These are phyloP conservation scores for Euphorbia schlechtendalii DNA, from an alignment of 441 rosid genomes.

Conservation along the genomic window DNA sequence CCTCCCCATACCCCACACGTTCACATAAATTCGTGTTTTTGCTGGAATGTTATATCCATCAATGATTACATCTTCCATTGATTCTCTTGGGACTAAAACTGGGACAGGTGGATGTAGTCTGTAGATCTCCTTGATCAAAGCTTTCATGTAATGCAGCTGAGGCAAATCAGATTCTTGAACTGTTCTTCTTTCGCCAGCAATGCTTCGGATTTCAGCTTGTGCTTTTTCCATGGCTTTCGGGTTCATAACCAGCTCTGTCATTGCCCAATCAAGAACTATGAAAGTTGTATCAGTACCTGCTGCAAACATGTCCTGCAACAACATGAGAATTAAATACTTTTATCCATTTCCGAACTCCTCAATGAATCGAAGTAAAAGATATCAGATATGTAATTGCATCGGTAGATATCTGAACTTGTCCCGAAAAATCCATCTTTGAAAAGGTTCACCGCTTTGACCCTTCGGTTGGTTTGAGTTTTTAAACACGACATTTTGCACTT, in stretches of 20 bases:
- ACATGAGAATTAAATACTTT: too few relatives aligned
- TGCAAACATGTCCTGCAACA: conserved; percentile 60
- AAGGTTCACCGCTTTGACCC: too few relatives aligned
- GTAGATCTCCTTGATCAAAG: conserved; percentile 38
- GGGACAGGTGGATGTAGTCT: conserved; percentile 48
- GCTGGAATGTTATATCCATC: conserved; percentile 38
- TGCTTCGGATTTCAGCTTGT: conserved; percentile 40
- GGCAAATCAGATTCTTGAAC: conserved; percentile 39
- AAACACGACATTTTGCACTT: too few relatives aligned
- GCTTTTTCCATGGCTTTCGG: conserved; percentile 39
- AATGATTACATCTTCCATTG: conserved; percentile 31
- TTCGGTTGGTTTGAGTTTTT: too few relatives aligned
- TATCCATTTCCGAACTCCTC: neutral
- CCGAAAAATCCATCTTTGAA: too few relatives aligned
- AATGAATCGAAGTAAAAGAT: too few relatives aligned
- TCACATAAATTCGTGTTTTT: conserved; percentile 36
- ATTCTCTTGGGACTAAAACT: conserved; percentile 47
- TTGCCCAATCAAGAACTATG: conserved; percentile 58
- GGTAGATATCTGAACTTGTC: too few relatives aligned
- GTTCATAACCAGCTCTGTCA: conserved; percentile 52
- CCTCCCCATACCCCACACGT: conserved; percentile 50
- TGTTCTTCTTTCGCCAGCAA: conserved; percentile 30
- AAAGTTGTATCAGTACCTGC: conserved; percentile 64
- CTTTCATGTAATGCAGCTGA: conserved; percentile 35
- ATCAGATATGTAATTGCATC: too few relatives aligned